Evolutionary conservation across 2,329 filamentous ascomycete species (phyloP).

Genomic region (Botrytis fabae): DNA sequence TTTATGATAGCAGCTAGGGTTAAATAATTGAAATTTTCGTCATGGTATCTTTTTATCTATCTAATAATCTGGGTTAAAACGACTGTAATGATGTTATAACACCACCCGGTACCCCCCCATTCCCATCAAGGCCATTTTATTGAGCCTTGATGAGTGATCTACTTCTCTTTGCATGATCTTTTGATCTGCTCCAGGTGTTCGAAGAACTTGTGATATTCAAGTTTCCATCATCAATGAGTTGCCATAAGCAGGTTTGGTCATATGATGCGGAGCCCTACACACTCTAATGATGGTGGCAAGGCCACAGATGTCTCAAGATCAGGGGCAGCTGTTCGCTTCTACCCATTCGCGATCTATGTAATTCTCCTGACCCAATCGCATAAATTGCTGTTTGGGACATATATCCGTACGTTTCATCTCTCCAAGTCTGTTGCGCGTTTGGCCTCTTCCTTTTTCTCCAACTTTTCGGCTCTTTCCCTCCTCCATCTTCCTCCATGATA

Average conservation of each 20-base stretch:
- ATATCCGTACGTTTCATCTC: not conserved
- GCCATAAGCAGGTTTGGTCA: not conserved
- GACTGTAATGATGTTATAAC: not conserved
- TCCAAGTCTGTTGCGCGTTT: slow-evolving; percentile 14
- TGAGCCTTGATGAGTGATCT: not conserved
- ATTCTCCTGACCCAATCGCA: not conserved
- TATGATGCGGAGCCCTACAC: not conserved
- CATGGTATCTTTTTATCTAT: not conserved
- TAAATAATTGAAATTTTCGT: not conserved
- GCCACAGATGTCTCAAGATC: not conserved
- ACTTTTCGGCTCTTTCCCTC: slow-evolving; percentile 13
- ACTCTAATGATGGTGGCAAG: not conserved
- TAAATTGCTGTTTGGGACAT: not conserved
- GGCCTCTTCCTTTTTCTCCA: slow-evolving; percentile 1
- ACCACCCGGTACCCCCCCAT: not conserved
- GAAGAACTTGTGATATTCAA: not conserved
- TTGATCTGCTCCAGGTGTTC: not conserved
- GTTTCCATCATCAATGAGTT: not conserved
- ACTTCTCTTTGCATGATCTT: not conserved
- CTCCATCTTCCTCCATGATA: slow-evolving; percentile 17
- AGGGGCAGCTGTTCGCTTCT: not conserved
- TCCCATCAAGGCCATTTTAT: not conserved
- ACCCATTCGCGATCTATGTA: not conserved
- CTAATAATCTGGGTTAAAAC: not conserved
- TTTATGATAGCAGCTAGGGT: not conserved